These are phyloP conservation scores for Dendrobium nobile DNA, from an alignment of 106 monocot genomes.

Conservation along the genomic window DNA sequence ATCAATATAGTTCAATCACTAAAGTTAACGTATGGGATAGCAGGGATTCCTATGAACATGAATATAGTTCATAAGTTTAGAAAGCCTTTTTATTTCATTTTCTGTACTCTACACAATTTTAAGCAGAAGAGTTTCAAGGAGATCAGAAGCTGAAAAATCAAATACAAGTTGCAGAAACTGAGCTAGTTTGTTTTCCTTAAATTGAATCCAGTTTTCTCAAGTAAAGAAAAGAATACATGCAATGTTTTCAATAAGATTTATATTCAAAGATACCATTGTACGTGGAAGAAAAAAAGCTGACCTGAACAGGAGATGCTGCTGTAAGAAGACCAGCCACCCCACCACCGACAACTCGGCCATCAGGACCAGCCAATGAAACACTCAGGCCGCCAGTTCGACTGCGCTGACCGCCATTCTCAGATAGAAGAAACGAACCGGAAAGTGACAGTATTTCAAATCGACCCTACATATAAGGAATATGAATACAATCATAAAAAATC, in stretches of 20 bases:
- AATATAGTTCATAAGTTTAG: background rate
- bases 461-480: conserved; percentile 36
- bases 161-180: background rate
- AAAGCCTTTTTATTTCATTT: background rate
- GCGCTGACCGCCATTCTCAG: conserved; percentile 76
- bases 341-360: conserved; percentile 92
- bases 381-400: conserved; percentile 93
- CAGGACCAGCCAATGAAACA: conserved; percentile 85
- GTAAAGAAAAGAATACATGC: too few species aligned
- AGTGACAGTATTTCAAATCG: conserved; percentile 93
- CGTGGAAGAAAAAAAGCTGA: conserved; percentile 8
- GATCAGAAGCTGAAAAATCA: background rate
- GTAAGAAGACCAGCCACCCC: conserved; percentile 87
- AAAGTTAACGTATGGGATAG: background rate
- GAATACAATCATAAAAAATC: background rate
- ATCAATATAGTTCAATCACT: background rate
- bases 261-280: background rate
- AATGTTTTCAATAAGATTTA: background rate
- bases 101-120: background rate
- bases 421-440: conserved; percentile 84
- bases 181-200: too few species aligned
- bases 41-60: background rate
- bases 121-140: background rate
- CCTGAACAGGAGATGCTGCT: conserved; percentile 95
- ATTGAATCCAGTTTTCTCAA: too few species aligned